These are phyloP conservation scores for Coelastrella sp. DNA, from an alignment of 139 green algal species.

Conservation along the genomic window DNA sequence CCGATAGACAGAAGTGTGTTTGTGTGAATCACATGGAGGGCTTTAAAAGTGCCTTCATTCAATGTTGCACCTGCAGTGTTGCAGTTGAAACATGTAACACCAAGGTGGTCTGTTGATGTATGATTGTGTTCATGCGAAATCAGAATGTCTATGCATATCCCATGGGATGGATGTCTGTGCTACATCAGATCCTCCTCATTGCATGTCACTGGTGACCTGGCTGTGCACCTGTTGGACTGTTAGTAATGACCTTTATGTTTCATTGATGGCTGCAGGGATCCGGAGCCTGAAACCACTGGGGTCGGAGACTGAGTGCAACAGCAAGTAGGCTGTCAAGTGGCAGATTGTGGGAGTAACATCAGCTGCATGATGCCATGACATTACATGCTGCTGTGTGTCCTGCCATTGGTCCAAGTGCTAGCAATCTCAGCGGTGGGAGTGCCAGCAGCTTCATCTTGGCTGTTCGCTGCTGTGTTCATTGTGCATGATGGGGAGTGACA, in stretches of 20 bases:
- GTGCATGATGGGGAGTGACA: not conserved
- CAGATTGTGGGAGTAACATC: not conserved
- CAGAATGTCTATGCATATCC: not conserved
- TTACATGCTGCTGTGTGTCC: not conserved
- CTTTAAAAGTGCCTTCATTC: not conserved
- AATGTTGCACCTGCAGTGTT: not conserved
- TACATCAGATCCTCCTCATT: not conserved
- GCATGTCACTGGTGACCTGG: not conserved
- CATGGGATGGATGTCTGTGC: not conserved
- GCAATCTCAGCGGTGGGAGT: not conserved
- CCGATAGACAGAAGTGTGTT: not conserved
- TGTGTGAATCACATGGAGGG: not conserved
- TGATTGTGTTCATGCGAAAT: not conserved
- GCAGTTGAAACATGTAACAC: not conserved
- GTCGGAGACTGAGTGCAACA: not conserved
- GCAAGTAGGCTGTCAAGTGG: not conserved
- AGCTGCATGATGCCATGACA: not conserved
- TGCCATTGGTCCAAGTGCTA: not conserved
- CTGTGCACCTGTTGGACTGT: not conserved
- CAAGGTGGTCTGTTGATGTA: not conserved
- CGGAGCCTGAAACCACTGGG: not conserved
- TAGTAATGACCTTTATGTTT: not conserved
- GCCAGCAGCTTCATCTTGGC: not conserved
- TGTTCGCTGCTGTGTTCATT: not conserved
- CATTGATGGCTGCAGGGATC: not conserved